These are phyloP conservation scores for Peronospora belbahrii DNA, from an alignment of 352 stramenopile species.

Conservation along the genomic window DNA sequence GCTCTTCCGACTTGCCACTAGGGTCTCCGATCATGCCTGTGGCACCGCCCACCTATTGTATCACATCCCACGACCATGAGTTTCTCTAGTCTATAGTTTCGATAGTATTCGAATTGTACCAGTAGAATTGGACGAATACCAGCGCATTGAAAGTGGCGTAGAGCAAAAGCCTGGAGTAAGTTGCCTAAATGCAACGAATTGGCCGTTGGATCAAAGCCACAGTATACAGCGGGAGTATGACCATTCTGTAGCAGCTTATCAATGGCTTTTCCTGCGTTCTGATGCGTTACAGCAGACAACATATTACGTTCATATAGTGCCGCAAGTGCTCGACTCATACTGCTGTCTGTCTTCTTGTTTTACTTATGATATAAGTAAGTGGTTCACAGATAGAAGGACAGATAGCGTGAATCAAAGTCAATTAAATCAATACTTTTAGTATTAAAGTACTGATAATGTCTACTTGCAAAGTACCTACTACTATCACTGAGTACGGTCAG, in stretches of 20 bases:
- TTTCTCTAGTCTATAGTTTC: neutral
- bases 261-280: conserved; percentile 44
- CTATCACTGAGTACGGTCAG: too few species aligned
- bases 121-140: conserved; percentile 88
- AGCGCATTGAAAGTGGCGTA: conserved; percentile 83
- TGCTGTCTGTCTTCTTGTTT: conserved; percentile 1
- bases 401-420: too few species aligned
- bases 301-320: conserved; percentile 61
- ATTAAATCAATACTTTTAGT: neutral
- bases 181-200: conserved; percentile 89
- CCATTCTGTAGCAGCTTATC: conserved; percentile 38
- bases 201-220: conserved; percentile 89
- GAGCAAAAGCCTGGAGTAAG: conserved; percentile 75
- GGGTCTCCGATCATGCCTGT: conserved; percentile 96
- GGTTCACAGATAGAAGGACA: too few species aligned
- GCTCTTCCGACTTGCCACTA: conserved; percentile 96
- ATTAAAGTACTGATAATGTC: neutral
- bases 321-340: conserved; percentile 63
- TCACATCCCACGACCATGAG: neutral
- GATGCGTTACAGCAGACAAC: conserved; percentile 64
- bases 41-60: conserved; percentile 54
- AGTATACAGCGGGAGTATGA: conserved; percentile 56
- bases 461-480: too few species aligned
- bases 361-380: too few species aligned
- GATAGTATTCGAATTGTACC: conserved; percentile 8